Base-by-base conservation (phyloP, 139 green algal genomes). In the Micromonas pusilla region DNA sequence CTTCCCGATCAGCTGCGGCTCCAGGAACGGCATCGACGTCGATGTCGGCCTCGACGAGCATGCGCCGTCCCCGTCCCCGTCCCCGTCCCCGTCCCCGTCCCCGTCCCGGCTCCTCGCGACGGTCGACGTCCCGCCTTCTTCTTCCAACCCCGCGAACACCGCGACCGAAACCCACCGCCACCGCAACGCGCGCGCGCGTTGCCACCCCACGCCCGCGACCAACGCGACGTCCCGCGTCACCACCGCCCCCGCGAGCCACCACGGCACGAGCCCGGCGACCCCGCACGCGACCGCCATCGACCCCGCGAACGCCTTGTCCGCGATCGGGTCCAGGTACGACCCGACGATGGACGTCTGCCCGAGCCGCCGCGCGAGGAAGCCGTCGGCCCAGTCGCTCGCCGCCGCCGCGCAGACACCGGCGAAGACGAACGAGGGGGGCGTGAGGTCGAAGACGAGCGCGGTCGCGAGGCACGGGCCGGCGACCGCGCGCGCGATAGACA, bases 271-370 rank as follows among this genome's bases (percentile, higher is more conserved):
- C 4, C 78, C 78, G 21, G 64, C n/a, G 30, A 62, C 25, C 37
- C 37, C 70, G 13, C 67, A 16, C 25, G 71, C 78, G 16, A 70
- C 25, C 2, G 34, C 68, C 34, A 75, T 36, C 3, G 37, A 75
- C 2, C 37, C 38, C 25, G 97, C 94, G 13, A 82, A 77, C 28
- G 73, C 33, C 86, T 99, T 99, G 85, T 99, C 95, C 5, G 93
- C 94, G 36, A 97, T 93, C 0, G 95, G 94, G 82, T 99, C 95
- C 21, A 99, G 87, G 76, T 97, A 99, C 1, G 93, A 92, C 6
- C 95, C 95, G 85, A 98, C 97, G 1, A 84, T 79, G 0, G 89
- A 88, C 3, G n/a, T 72, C 39, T 72, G 45, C 1, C 79, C 62
- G 54, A 79, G 75, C 72, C 91, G 92, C 0, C 93, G 75, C 13